Evolutionary conservation across 352 stramenopile genomes (phyloP), one percentile per base, ranked within the genome.

Genomic region (Albugo candida): DNA sequence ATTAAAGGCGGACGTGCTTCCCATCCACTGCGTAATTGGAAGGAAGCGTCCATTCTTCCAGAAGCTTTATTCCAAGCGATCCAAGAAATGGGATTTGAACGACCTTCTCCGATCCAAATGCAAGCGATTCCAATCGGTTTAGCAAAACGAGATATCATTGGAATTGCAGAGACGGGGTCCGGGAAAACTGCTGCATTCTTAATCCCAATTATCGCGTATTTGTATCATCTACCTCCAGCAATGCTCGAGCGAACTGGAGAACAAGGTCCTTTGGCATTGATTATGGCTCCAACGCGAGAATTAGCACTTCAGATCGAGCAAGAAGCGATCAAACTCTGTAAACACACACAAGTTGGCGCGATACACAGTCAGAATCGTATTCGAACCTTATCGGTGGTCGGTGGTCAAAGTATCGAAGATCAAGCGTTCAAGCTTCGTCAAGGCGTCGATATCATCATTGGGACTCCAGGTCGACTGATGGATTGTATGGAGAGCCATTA

Each of bases 111-210:
- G 4, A 99, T 99, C 62, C 96, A 99, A 63, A 83, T 96, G 65
- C 92, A 98, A 63, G 80, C 88, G 8, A 98, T 98, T 47, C 93
- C 94, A 1, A 96, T 98, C 42, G 95, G 94, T 8, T 65, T 99
- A 36, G 76, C 97, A 53, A 73, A 88, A 3, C 69, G 94, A 1
- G 96, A 99, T 69, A 84, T 99, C 49, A 98, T 99, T 52, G 95
- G 94, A 52, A 98, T 99, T 59, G 95, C 96, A 11, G 93, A 99
- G 60, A 99, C 96, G 1, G 96, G 96, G 20, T 96, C 81, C 14
- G 96, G 96, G 58, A 99, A 99, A 65, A 99, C 96, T 12, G 91
- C 83, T 13, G 95, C 95, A 2, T 99, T 99, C 60, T 70, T 96
- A 54, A 94, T 99, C 45, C 95, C 95, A 2, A 85, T 99, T 44